These are phyloP conservation scores for Boletus edulis DNA, from an alignment of 768 basidiomycete genomes.

Conservation along the genomic window DNA sequence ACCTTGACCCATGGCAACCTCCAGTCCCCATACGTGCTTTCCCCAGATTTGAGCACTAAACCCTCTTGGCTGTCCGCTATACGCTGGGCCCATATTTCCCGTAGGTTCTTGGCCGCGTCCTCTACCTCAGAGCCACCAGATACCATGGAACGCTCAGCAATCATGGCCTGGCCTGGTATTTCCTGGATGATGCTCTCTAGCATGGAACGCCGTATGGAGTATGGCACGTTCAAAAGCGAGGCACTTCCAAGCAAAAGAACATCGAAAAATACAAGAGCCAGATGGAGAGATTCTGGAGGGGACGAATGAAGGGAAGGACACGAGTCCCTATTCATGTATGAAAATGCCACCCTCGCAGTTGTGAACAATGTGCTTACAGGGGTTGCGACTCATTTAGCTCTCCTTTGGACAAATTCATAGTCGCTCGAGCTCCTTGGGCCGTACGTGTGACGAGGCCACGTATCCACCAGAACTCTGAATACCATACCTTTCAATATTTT, in stretches of 20 bases:
- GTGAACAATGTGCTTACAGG: conserved; percentile 12
- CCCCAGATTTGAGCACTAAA: conserved; percentile 73
- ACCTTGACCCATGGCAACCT: conserved; percentile 80
- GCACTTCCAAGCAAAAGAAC: conserved; percentile 65
- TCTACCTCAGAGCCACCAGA: conserved; percentile 12
- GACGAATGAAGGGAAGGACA: conserved; percentile 44
- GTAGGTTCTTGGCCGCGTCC: conserved; percentile 30
- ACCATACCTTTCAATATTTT: conserved; percentile 1
- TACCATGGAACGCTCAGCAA: conserved; percentile 57
- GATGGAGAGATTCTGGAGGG: conserved; percentile 44
- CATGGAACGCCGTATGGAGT: conserved; percentile 54
- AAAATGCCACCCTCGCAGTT: conserved; percentile 2
- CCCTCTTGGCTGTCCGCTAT: conserved; percentile 63
- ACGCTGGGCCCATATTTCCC: conserved; percentile 46
- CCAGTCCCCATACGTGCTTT: conserved; percentile 64
- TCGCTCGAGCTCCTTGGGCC: conserved; percentile 50
- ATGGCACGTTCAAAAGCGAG: conserved; percentile 54
- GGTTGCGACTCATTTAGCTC: conserved; percentile 20
- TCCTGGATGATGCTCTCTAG: conserved; percentile 57
- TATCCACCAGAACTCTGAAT: conserved; percentile 79
- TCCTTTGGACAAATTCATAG: conserved; percentile 17
- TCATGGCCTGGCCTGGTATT: conserved; percentile 59
- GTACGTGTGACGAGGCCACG: conserved; percentile 56
- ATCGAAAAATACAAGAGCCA: conserved; percentile 88
- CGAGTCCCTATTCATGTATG: conserved; percentile 27